Percentiles rank a stretch among this genome's conserved stretches.
Conservation (phyloP, 768 basidiomycete species). For the Leccinum longicurvipes region DNA sequence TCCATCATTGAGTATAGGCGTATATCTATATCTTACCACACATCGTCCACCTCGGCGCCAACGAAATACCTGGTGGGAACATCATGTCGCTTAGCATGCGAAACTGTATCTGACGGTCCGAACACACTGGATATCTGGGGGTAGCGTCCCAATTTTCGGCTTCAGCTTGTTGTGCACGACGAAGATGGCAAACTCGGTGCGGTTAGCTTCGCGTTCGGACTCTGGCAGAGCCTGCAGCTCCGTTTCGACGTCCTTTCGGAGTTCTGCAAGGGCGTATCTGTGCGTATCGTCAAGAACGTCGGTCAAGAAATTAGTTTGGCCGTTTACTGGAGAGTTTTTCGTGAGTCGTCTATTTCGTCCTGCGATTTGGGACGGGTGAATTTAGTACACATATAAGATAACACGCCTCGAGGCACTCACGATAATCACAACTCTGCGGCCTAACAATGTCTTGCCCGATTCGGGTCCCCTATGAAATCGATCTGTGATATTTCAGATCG, state of each 20-base stretch:
- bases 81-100: slow-evolving; percentile 1
- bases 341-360: slow-evolving; percentile 88
- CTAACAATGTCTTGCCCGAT: slow-evolving; percentile 66
- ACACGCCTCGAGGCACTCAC: slow-evolving; percentile 41
- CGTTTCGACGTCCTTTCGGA: slow-evolving; percentile 81
- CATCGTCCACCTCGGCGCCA: slow-evolving; percentile 69
- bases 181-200: slow-evolving; percentile 87
- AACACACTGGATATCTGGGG: slow-evolving; percentile 59
- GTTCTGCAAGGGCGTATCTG: slow-evolving; percentile 88
- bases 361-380: slow-evolving; percentile 25
- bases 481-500: slow-evolving; percentile 1
- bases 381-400: slow-evolving; percentile 12
- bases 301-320: background rate
- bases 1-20: background rate
- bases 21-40: slow-evolving; percentile 54
- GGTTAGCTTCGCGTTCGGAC: slow-evolving; percentile 65
- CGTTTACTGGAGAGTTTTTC: slow-evolving; percentile 84
- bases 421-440: slow-evolving; percentile 78
- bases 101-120: background rate
- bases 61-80: slow-evolving; percentile 61
- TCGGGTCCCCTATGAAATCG: slow-evolving; percentile 52
- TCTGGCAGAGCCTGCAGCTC: slow-evolving; percentile 66
- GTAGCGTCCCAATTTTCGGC: slow-evolving; percentile 74
- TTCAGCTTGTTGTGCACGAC: slow-evolving; percentile 96
- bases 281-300: slow-evolving; percentile 2